Evolutionary conservation across 2,329 filamentous ascomycete genomes (phyloP), one percentile per base, ranked within the genome.

Genomic region (Aaosphaeria pasadenensis): DNA sequence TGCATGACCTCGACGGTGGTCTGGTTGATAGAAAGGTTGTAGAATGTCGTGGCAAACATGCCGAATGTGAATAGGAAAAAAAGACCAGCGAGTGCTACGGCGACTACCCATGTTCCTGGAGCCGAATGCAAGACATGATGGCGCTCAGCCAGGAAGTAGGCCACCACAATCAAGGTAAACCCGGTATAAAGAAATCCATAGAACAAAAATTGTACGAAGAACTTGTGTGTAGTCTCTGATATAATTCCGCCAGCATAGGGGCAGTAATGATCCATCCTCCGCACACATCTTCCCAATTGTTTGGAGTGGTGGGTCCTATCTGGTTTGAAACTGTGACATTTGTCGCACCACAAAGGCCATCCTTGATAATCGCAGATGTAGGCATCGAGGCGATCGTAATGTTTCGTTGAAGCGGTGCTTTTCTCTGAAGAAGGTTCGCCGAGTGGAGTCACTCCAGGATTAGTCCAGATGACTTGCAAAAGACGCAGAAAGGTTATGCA

Each of bases 171-270:
- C 43, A 95, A 71, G 7, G 81, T 71, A 49, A 88, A 80, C 3
- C 76, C 69, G 55, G 86, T 90, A 58, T 86, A 89, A 4, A 89
- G 59, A 4, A 82, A 73, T 1, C 84, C 84, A 66, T 94, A 96
- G 39, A 82, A 79, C 11, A 85, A 84, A 63, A 96, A 96, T 57
- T 96, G 94, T 7, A 91, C 75, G 63, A 99, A 97, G 71, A 89
- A 96, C 61, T 96, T 96, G 74, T 92, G 91, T 2, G 86, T 77
- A 1, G 84, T 91, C 67, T 96, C 91, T 0, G 85, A 87, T 7
- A 99, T 85, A 55, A 96, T 88, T 24, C 92, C 94, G 4, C 92
- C 92, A n/a, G 95, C 91, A 83, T 85, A 97, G 0, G 92, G 94
- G 63, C 94, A 99, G 61, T 91, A 94, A 64, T 97, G 92, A 54